Conservation (phyloP, 1,139 yeast genomes). For the Pichia sp. region DNA sequence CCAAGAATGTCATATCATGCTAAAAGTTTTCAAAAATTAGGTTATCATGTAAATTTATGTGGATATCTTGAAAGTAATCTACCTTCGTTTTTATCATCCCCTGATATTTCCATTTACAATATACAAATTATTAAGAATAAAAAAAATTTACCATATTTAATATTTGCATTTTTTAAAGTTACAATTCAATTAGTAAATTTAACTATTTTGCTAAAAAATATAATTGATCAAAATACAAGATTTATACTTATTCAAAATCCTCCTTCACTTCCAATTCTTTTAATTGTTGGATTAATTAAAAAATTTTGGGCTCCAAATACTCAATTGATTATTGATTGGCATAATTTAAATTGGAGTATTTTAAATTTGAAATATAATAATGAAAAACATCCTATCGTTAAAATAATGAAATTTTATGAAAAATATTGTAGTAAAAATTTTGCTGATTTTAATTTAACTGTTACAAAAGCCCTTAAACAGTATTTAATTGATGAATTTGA, state of each 20-base stretch:
- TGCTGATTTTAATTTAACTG: constrained; percentile 72
- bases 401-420: constrained; percentile 53
- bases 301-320: constrained; percentile 49
- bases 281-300: constrained; percentile 53
- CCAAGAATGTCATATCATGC: constrained; percentile 96
- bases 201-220: constrained; percentile 40
- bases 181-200: constrained; percentile 46
- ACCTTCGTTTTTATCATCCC: constrained; percentile 45
- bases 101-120: constrained; percentile 41
- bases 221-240: constrained; percentile 51
- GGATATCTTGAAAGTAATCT: constrained; percentile 69
- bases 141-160: constrained; percentile 43
- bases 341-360: constrained; percentile 84
- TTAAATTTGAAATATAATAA: constrained; percentile 58
- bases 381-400: constrained; percentile 56
- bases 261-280: constrained; percentile 80
- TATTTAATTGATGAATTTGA: constrained; percentile 54
- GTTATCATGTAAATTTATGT: constrained; percentile 74
- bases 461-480: constrained; percentile 66
- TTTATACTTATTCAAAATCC: constrained; percentile 87
- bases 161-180: constrained; percentile 59
- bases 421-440: constrained; percentile 44
- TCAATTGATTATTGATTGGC: constrained; percentile 86
- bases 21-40: constrained; percentile 59
- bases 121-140: constrained; percentile 44